Conservation (phyloP, 495 filamentous ascomycete genomes). For the Amniculicola lignicola region DNA sequence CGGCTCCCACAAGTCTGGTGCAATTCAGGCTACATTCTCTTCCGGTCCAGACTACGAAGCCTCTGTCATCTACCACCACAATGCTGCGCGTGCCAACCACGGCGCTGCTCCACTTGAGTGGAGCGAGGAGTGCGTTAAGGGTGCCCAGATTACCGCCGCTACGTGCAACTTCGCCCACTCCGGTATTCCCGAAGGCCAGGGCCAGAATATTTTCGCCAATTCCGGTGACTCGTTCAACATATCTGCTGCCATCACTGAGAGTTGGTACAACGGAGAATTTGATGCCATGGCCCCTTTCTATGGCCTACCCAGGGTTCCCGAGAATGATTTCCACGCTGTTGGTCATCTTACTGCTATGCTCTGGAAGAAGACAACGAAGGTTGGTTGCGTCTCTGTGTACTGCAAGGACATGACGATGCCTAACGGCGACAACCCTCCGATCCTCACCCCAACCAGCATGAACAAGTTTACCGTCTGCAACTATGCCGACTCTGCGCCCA, state of each 20-base stretch:
- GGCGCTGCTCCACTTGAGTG: constrained; percentile 63
- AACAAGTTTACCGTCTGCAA: constrained; percentile 82
- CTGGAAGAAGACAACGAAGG: constrained; percentile 66
- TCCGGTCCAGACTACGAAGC: constrained; percentile 45
- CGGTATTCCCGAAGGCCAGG: constrained; percentile 56
- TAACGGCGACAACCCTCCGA: constrained; percentile 45
- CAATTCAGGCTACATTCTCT: constrained; percentile 11
- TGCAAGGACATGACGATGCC: constrained; percentile 48
- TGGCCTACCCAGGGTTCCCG: constrained; percentile 43
- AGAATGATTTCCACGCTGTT: constrained; percentile 62
- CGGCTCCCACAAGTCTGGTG: constrained; percentile 14
- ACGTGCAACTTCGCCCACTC: constrained; percentile 71
- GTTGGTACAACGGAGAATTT: constrained; percentile 84
- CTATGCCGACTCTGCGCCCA: constrained; percentile 67
- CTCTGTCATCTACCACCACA: constrained; percentile 68
- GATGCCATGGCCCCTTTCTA: constrained; percentile 48
- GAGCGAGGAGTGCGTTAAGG: constrained; percentile 58
- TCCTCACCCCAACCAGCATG: constrained; percentile 29
- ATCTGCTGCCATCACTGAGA: constrained; percentile 63
- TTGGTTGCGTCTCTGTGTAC: constrained; percentile 69
- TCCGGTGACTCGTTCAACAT: constrained; percentile 45
- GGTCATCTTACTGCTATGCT: constrained; percentile 91
- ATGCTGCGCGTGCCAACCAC: constrained; percentile 82
- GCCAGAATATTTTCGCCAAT: constrained; percentile 61
- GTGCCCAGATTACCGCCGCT: constrained; percentile 50